Evolutionary conservation across 1,284 basidiomycete species (phyloP).

Genomic region (Naganishia cerealis): DNA sequence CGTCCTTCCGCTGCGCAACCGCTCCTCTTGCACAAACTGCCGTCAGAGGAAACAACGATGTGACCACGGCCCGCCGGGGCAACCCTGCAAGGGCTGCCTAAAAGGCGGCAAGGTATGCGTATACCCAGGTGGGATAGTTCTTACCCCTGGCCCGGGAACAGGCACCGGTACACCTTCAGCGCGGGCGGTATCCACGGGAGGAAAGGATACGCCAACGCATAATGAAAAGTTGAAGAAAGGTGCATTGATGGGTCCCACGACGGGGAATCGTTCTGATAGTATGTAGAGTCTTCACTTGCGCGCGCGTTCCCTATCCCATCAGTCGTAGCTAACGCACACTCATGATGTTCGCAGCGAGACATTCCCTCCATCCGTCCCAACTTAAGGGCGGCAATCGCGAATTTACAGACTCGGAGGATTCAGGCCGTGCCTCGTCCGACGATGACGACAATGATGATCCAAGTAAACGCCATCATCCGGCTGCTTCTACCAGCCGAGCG

Average conservation of each 20-base stretch:
- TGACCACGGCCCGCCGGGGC: slow-evolving; percentile 15
- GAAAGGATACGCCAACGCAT: neutral
- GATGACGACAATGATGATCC: neutral
- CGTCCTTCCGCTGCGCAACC: slow-evolving; percentile 8
- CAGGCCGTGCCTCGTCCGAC: neutral
- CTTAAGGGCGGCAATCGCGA: slow-evolving; percentile 10
- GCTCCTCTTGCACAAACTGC: slow-evolving; percentile 26
- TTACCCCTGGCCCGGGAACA: neutral
- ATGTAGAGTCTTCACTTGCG: neutral
- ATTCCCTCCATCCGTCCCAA: neutral
- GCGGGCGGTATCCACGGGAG: no score
- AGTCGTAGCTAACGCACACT: neutral
- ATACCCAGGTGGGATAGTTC: slow-evolving; percentile 14
- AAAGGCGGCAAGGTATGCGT: slow-evolving; percentile 25
- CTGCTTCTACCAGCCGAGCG: neutral
- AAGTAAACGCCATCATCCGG: neutral
- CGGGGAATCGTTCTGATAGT: neutral
- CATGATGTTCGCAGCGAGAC: neutral
- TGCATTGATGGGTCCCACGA: neutral
- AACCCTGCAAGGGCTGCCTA: slow-evolving; percentile 5
- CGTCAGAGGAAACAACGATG: slow-evolving; percentile 24
- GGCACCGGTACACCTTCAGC: neutral
- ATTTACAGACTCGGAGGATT: slow-evolving; percentile 22
- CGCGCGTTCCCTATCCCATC: neutral
- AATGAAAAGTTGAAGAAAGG: neutral